These are phyloP conservation scores for Linderniella brevidens DNA, from an alignment of 257 asterid species.

Conservation along the genomic window DNA sequence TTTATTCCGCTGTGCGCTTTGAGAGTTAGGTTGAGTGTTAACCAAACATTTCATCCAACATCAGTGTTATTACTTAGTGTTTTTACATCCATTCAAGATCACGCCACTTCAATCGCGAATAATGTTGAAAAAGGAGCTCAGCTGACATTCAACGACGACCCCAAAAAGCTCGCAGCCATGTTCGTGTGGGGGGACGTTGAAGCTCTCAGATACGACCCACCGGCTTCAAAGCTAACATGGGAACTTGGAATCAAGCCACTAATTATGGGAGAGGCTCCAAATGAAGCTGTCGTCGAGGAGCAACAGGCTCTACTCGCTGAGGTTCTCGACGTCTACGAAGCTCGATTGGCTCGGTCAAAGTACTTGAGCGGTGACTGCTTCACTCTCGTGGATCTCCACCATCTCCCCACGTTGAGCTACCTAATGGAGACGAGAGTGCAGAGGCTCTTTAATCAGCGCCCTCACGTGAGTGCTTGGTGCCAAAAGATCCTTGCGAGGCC, in stretches of 20 bases:
- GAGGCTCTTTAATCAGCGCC: conserved; percentile 27
- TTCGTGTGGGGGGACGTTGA: conserved; percentile 35
- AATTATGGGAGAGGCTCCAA: conserved; percentile 16
- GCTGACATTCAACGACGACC: conserved; percentile 10
- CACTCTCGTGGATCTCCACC: conserved; percentile 35
- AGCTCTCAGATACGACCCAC: conserved; percentile 20
- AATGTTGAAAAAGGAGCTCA: conserved; percentile 23
- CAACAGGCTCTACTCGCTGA: conserved; percentile 12
- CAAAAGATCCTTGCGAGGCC: conserved; percentile 28
- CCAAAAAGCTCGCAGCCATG: conserved; percentile 18
- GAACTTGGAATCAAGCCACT: conserved; percentile 23
- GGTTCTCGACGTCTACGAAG: conserved; percentile 43
- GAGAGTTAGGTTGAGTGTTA: no score
- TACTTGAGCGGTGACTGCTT: conserved; percentile 30
- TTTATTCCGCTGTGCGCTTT: no score
- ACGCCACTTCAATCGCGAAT: no score
- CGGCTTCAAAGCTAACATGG: conserved; percentile 15
- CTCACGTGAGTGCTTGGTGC: conserved; percentile 28
- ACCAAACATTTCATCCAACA: no score
- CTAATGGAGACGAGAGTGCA: conserved; percentile 23
- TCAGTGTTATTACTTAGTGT: no score
- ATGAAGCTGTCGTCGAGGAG: conserved; percentile 19
- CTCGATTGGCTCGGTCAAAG: conserved; percentile 20
- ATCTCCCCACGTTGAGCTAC: conserved; percentile 23
- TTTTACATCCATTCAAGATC: no score